Evolutionary conservation across 371 early-diverging fungal genomes (phyloP), one percentile per base, ranked within the genome.

Genomic region (Mortierella sp.): DNA sequence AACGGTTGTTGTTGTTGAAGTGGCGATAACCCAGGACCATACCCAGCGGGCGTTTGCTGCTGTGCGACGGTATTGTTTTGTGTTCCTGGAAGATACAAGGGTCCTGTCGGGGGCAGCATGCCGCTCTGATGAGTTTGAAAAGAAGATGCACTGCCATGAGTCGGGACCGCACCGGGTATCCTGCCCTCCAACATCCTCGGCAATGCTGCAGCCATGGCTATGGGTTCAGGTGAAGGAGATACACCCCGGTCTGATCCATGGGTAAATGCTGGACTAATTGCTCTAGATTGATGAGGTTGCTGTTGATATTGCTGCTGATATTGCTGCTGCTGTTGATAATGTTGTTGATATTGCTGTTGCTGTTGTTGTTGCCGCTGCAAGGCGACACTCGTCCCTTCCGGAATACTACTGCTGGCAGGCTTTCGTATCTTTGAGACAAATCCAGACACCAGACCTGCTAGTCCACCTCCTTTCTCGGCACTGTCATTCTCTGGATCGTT

Each of bases 81-180:
- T 22, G 59, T 21, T 27, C 14, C n/a, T 41, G 56, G 48, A 16
- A 9, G 19, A 7, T 34, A 14, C 37, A 34, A 29, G 5, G 64
- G 45, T 14, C 55, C 55, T 1, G 57, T 51, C 9, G 48, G 64
- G 1, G 54, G 54, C 5, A 57, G 39, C 1, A 28, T 14, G 6
- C 55, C 49, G 37, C 41, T 57, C 63, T 48, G 54, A 22, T 63
- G 63, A 0, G 55, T 55, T 34, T 24, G 63, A 19, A 27, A 29
- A 13, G 54, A 21, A n/a, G 54, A 55, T n/a, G 46, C 24, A 17
- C 50, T 45, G 3, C 41, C 25, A 34, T 49, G n/a, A 0, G 41
- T 21, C 21, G 51, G 19, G 9, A 37, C 3, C 46, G 22, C 21
- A 1, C 51, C 29, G 19, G 60, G 51, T 29, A 8, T 29, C 31